These are phyloP conservation scores for Fusarium palustre DNA, from an alignment of 2,329 filamentous ascomycete genomes.

Conservation along the genomic window DNA sequence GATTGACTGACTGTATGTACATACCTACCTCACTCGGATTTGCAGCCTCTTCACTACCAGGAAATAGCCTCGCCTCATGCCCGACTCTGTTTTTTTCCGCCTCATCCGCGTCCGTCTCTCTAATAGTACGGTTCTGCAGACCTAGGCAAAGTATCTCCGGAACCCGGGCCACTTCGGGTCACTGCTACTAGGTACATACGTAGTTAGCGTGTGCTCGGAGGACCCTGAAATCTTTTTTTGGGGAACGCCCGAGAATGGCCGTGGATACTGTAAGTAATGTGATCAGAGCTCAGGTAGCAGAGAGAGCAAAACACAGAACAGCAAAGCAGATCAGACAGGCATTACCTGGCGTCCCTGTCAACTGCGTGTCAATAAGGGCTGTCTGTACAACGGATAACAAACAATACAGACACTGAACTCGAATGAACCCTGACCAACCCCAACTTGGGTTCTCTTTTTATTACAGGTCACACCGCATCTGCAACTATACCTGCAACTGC, in stretches of 20 bases:
- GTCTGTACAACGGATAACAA: too few relatives aligned
- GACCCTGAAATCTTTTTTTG: slow-evolving; percentile 47
- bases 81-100: slow-evolving; percentile 38
- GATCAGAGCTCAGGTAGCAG: slow-evolving; percentile 4
- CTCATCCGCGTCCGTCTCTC: slow-evolving; percentile 40
- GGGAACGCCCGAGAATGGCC: slow-evolving; percentile 28
- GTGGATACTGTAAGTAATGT: slow-evolving; percentile 8
- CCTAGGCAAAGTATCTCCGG: slow-evolving; percentile 30
- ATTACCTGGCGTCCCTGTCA: slow-evolving; percentile 13
- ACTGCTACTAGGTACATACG: slow-evolving; percentile 15
- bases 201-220: slow-evolving; percentile 34
- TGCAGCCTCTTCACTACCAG: slow-evolving; percentile 25
- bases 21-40: background rate
- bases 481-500: slow-evolving; percentile 25
- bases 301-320: background rate
- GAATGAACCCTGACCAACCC: slow-evolving; percentile 7
- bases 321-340: slow-evolving; percentile 21
- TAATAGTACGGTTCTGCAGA: slow-evolving; percentile 6
- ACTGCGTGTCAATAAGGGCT: slow-evolving; percentile 5
- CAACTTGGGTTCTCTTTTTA: background rate
- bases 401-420: background rate
- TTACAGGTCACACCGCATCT: slow-evolving; percentile 38
- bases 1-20: background rate
- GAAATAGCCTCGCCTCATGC: slow-evolving; percentile 40
- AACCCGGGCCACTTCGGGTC: slow-evolving; percentile 41